Percentiles rank a stretch among this genome's conserved stretches.
Conservation (phyloP, 306 rosid species). For the Alnus rubra region DNA sequence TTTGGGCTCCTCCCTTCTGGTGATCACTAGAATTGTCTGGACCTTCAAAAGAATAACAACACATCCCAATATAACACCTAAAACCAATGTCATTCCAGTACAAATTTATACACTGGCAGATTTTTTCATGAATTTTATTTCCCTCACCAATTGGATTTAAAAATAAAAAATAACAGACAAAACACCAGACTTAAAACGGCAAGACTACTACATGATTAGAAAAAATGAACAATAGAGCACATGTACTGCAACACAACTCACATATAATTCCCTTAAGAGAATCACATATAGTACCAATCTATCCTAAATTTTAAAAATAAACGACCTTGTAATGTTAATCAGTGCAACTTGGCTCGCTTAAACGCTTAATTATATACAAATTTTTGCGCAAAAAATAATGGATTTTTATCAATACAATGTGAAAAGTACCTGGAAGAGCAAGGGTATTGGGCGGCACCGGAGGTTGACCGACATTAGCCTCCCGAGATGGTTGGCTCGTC, state of each 20-base stretch:
- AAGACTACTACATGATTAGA: background rate
- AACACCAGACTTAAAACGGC: background rate
- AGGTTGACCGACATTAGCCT: constrained; percentile 42
- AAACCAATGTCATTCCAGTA: background rate
- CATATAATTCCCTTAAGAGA: background rate
- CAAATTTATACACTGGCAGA: background rate
- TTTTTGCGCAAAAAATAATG: too few relatives aligned
- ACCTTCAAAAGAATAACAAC: constrained; percentile 36
- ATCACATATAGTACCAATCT: background rate
- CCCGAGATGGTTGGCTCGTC: constrained; percentile 46
- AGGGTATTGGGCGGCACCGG: constrained; percentile 57
- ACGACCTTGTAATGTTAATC: background rate
- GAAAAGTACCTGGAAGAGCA: constrained; percentile 73
- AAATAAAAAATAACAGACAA: background rate
- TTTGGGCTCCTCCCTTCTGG: constrained; percentile 56
- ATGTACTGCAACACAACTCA: background rate
- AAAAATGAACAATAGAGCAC: background rate
- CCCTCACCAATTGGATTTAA: background rate
- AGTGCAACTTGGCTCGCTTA: too few relatives aligned
- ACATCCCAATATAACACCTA: background rate
- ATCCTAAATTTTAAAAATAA: background rate
- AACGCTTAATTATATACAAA: too few relatives aligned
- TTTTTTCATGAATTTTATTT: background rate
- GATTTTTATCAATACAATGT: background rate
- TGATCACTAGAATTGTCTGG: constrained; percentile 58